Base-by-base conservation (phyloP, 177 flowering plant genomes). In the Vitis hybrid region DNA sequence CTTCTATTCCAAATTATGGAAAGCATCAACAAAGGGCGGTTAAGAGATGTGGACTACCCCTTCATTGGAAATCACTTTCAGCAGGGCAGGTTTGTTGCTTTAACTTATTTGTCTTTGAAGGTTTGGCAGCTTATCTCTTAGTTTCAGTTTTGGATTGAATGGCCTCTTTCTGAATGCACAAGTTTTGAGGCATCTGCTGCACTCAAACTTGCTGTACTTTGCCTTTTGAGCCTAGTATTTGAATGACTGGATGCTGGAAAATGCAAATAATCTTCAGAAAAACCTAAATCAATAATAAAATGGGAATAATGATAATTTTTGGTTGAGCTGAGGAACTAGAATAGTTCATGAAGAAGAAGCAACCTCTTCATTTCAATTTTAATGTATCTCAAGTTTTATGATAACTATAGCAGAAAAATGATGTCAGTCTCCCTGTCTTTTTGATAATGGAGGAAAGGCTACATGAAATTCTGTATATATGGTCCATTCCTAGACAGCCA, bases 11-110 rank as follows among this genome's bases (percentile, higher is more conserved):
- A 93, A 77, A 93, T 90, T 19, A 91, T 93, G 92, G 99, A 95
- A 78, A 95, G 87, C 85, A 89, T 95, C 71, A 80, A 73, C 27
- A 93, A 93, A 80, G 97, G 99, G 18, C 83, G 98, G 60, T 79
- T 95, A 74, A 90, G 88, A 82, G 98, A 95, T 78, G 88, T 90
- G 67, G 99, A 93, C 73, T 94, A 93, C 78, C 98, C 99, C 64
- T 89, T 76, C 78, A 78, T 93, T 67, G 98, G 97, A 72, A 90
- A 90, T 77, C 99, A 95, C 77, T 93, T 83, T 78, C 98, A 95
- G 78, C 97, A 88, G 83, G 92, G 88, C 79, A 92, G 97, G 98
- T 94, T 59, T 73, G 90, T 81, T 56, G 55, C 54, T 24, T 3
- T 63, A 8, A 27, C 24, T 60, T 18, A 14, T 46, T 52, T 27